Evolutionary conservation across 2,329 filamentous ascomycete species (phyloP), one percentile per base, ranked within the genome.

Genomic region (Colletotrichum karsti): DNA sequence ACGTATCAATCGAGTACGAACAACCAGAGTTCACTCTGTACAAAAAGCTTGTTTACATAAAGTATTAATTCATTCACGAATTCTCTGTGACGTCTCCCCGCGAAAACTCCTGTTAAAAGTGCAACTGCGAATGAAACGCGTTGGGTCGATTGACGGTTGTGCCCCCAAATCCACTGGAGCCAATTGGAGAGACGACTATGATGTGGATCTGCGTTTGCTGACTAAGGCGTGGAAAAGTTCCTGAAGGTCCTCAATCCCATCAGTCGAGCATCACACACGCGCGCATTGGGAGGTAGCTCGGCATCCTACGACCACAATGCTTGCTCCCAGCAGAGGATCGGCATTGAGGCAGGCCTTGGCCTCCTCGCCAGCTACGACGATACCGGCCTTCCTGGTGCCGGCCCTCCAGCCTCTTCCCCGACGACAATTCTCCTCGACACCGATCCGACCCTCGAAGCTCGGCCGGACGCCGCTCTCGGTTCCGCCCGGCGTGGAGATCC

Each of bases 401-500:
- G 90, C 91, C 53, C 91, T 94, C 81, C 89, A 88, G 75, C 72
- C 70, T 81, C 9, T 67, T 63, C 75, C 79, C 39, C 78, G 79
- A 71, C 84, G 87, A 76, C 81, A 82, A 70, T 98, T 98, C 84
- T 95, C 93, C 63, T 91, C 90, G 44, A 92, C 93, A 46, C 77
- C 89, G 59, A 80, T 82, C 77, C 85, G 86, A 73, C 82, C 85
- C 65, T 98, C 95, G 48, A 96, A 98, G 85, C 92, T 99, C 70
- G 96, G 96, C 74, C 88, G 90, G 73, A 92, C 92, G 68, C 88
- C 93, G 24, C 88, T 97, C 59, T 91, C 93, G 61, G 86, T 97
- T 33, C 95, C 95, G 1, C 91, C 93, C 0, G 93, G 93, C 70
- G 96, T 99, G 64, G 92, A 92, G 57, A 85, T 99, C 44, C 83